phyloP scores from a whole-genome alignment of 1,284 basidiomycete genomes.

The Cryptococcus hybrid region DNA sequence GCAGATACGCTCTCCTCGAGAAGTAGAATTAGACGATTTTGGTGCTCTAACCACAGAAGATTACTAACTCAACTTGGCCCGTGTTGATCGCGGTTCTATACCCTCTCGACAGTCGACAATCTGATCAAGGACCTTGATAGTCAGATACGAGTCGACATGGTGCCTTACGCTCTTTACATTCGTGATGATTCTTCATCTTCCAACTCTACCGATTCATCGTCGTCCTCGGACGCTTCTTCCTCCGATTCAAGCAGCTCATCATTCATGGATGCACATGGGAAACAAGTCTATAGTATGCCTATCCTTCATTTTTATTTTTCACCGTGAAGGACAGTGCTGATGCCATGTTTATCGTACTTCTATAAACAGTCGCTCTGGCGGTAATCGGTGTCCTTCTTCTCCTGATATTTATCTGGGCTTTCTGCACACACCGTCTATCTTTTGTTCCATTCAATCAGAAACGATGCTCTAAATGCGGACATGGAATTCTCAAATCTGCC shows the following conservation, averaged over 20 bases:
- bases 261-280: conserved; percentile 9
- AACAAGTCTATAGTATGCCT: conserved; percentile 12
- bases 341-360: too few relatives aligned
- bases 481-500: conserved; percentile 2
- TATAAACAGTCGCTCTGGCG: conserved; percentile 6
- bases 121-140: neutral
- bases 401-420: conserved; percentile 5
- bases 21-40: too few relatives aligned
- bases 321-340: too few relatives aligned
- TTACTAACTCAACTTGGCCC: neutral
- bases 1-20: too few relatives aligned
- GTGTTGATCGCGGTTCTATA: neutral
- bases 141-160: conserved; percentile 3
- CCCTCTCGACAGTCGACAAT: neutral
- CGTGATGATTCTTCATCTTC: conserved; percentile 3
- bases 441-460: conserved; percentile 15
- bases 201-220: neutral
- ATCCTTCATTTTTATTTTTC: neutral
- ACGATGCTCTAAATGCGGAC: conserved; percentile 4
- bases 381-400: conserved; percentile 6
- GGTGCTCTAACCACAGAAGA: too few relatives aligned
- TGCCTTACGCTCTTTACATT: conserved; percentile 5
- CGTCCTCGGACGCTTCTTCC: neutral
- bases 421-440: conserved; percentile 4
- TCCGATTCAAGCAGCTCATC: neutral